Percentiles rank a stretch among this genome's conserved stretches.
Evolutionary conservation across 352 stramenopile genomes (phyloP).

Genomic region (Globisporangium alternatum): DNA sequence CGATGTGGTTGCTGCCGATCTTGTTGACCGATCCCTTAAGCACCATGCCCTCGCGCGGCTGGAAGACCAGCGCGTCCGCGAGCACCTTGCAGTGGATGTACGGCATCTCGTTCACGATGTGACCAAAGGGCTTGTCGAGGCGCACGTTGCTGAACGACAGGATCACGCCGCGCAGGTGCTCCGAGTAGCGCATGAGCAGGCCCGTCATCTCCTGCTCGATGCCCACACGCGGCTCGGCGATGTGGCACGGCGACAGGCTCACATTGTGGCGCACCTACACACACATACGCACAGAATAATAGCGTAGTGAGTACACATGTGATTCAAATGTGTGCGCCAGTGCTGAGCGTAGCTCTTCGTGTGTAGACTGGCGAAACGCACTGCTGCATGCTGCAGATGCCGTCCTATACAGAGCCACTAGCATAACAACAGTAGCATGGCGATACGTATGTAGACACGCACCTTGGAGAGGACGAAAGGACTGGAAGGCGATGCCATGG

Average conservation of each 20-base stretch:
- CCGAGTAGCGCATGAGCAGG: slow-evolving; percentile 82
- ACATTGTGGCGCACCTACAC: slow-evolving; percentile 56
- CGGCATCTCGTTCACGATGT: slow-evolving; percentile 84
- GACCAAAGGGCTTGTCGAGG: slow-evolving; percentile 47
- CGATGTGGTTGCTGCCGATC: slow-evolving; percentile 85
- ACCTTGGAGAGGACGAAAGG: slow-evolving; percentile 16
- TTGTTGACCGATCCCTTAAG: slow-evolving; percentile 74
- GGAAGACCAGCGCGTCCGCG: slow-evolving; percentile 72
- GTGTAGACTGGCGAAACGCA: too few species aligned
- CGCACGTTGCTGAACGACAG: slow-evolving; percentile 69
- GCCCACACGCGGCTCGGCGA: slow-evolving; percentile 55
- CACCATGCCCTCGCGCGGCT: slow-evolving; percentile 57
- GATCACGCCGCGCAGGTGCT: slow-evolving; percentile 65
- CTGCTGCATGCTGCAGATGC: too few species aligned
- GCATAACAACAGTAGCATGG: neutral
- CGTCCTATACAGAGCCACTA: neutral
- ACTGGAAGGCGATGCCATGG: slow-evolving; percentile 3
- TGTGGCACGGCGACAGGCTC: slow-evolving; percentile 73
- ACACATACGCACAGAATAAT: neutral
- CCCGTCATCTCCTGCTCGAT: slow-evolving; percentile 75
- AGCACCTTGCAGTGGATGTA: slow-evolving; percentile 81
- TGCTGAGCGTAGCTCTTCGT: neutral
- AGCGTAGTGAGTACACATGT: neutral
- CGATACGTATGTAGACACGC: neutral
- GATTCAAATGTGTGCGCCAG: neutral